phyloP scores from a whole-genome alignment of 23 red algal genomes.

The Gracilariopsis chorda region DNA sequence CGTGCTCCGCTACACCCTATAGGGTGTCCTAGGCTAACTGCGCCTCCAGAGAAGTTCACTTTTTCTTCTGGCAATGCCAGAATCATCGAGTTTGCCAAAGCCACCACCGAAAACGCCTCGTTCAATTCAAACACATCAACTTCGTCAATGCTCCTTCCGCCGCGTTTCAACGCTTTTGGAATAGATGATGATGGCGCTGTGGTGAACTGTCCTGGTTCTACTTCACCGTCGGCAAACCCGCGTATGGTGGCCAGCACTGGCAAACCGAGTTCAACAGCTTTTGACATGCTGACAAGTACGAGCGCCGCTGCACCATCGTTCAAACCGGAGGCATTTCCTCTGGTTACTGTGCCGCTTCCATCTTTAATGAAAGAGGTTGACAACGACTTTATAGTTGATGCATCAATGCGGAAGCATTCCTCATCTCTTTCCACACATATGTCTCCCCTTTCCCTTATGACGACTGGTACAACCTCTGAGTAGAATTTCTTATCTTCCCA shows the following conservation, averaged over 20 bases:
- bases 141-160: conserved; percentile 46
- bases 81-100: conserved; percentile 54
- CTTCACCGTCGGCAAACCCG: conserved; percentile 83
- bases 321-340: conserved; percentile 86
- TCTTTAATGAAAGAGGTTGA: conserved; percentile 54
- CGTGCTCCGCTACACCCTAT: conserved; percentile 84
- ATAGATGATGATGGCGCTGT: conserved; percentile 81
- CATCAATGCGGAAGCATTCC: conserved; percentile 50
- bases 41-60: conserved; percentile 90
- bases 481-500: conserved; percentile 53
- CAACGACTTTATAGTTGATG: conserved; percentile 27
- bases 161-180: conserved; percentile 70
- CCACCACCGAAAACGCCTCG: conserved; percentile 93
- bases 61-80: conserved; percentile 39
- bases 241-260: conserved; percentile 53
- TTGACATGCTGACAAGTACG: conserved; percentile 60
- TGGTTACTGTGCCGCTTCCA: conserved; percentile 88
- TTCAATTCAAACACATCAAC: conserved; percentile 97
- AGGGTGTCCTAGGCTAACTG: conserved; percentile 91
- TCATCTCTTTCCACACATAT: conserved; percentile 56
- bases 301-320: conserved; percentile 97
- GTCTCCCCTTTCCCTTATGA: not conserved
- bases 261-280: conserved; percentile 55
- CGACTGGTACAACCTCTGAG: conserved; percentile 76
- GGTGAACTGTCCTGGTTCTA: conserved; percentile 73